Base-by-base conservation (phyloP, 2,329 filamentous ascomycete genomes). In the Alternaria panax region DNA sequence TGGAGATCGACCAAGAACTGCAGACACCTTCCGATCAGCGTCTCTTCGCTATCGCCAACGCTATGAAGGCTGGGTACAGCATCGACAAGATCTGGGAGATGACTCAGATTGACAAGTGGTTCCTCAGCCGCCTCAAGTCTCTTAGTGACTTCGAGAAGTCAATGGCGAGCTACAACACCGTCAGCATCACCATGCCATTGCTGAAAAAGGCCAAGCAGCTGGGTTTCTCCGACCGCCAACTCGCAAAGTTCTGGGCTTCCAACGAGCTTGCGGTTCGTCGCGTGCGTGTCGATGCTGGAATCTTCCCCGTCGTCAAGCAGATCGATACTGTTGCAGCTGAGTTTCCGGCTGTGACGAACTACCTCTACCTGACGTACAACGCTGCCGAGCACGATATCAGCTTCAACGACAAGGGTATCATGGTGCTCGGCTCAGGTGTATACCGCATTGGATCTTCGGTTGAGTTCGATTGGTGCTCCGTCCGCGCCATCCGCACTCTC, bases 61-160 rank as follows among this genome's bases (percentile, higher is more conserved):
- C 95, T 41, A 98, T 99, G 94, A 88, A 93, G 76, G 84, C 90
- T 57, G 95, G 94, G 30, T 99, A 98, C 81, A 90, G 88, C 4
- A 93, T 98, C 34, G 92, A 98, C 75, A 95, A 96, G 81, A 97
- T 99, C 76, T 97, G 93, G 93, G 92, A 97, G 78, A 86, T 98
- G 83, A 99, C 95, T 74, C 93, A 94, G 82, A 99, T 99, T 71
- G 95, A 98, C 82, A 97, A 96, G 80, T 99, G 95, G 95, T 99
- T 98, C 84, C 82, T 99, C 67, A 89, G 87, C 80, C 93, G 92
- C 79, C 88, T 99, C 58, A 96, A 96, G 87, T 90, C 90, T 27
- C 83, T 99, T 9, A 96, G 89, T 79, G 87, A 97, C 81, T 97
- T 98, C 71, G 89, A 89, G 75, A 94, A 93, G 80, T 79, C 85